Evolutionary conservation across 1,284 basidiomycete genomes (phyloP).

Genomic region (Cryptococcus sp.): DNA sequence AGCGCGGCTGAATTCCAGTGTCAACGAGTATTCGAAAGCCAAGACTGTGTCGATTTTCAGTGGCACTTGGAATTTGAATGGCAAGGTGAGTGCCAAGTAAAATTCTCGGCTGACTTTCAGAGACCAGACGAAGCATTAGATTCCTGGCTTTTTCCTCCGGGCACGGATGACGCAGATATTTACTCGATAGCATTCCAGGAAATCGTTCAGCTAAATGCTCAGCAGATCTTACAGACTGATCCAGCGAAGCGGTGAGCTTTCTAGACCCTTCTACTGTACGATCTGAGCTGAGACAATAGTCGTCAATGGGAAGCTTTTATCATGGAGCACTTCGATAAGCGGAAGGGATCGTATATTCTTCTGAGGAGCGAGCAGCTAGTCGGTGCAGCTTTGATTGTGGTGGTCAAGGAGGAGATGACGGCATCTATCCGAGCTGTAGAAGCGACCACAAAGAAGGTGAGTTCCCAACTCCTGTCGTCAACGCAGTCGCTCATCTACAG

Average conservation of each 20-base stretch:
- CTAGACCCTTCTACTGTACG: no score
- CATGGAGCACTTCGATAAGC: slow-evolving; percentile 67
- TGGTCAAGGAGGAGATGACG: slow-evolving; percentile 73
- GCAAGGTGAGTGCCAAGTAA: slow-evolving; percentile 56
- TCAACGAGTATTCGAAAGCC: slow-evolving; percentile 79
- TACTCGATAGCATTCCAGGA: slow-evolving; percentile 95
- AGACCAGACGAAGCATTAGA: slow-evolving; percentile 75
- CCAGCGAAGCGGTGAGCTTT: slow-evolving; percentile 74
- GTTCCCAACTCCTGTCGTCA: slow-evolving; percentile 10
- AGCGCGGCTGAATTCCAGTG: slow-evolving; percentile 48
- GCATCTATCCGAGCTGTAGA: slow-evolving; percentile 84
- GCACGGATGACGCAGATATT: slow-evolving; percentile 57
- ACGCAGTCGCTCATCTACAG: slow-evolving; percentile 47
- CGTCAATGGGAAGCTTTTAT: slow-evolving; percentile 82
- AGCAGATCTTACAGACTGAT: slow-evolving; percentile 94
- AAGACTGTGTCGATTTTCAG: slow-evolving; percentile 70
- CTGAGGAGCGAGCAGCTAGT: slow-evolving; percentile 93
- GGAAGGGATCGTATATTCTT: slow-evolving; percentile 72
- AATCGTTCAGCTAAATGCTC: slow-evolving; percentile 92
- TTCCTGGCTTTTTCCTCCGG: slow-evolving; percentile 83
- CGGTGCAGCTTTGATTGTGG: slow-evolving; percentile 83
- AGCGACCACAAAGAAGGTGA: slow-evolving; percentile 81
- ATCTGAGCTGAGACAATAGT: slow-evolving; percentile 58
- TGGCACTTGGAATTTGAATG: slow-evolving; percentile 97
- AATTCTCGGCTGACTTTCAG: slow-evolving; percentile 12